Evolutionary conservation across 2,329 filamentous ascomycete species (phyloP), one percentile per base, ranked within the genome.

Genomic region (Cyphellophora attinorum): DNA sequence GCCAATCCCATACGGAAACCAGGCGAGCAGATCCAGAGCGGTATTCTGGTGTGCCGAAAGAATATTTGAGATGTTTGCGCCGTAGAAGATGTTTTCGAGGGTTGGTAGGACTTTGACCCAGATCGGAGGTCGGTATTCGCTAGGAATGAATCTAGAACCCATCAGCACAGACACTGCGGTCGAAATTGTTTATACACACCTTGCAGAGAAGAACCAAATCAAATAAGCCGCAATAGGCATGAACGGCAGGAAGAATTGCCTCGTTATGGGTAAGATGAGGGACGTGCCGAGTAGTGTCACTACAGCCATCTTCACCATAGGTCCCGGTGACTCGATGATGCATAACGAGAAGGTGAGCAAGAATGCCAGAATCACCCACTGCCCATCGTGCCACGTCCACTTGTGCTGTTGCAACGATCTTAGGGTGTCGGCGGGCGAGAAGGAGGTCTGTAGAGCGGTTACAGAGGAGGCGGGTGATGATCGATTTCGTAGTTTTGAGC

Each of bases 21-120:
- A 95, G 11, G 89, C 89, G 36, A 95, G 65, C 36, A 96, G 68
- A 54, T 95, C 88, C 37, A 95, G 75, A 31, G 85, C 68, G 5
- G 81, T 74, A 59, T 83, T 79, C 51, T 89, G 84, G 63, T 94
- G 85, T 29, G 85, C 85, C 11, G 88, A 93, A 35, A 96, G 74
- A 52, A 95, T 93, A 59, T 94, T 95, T 64, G 85, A 93, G 38
- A 95, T 71, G 61, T 95, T 95, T 44, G 88, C 86, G 49, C 89
- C 89, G 56, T 95, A 96, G 19, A 96, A 72, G 43, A 96, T 91
- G 59, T 96, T 95, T 63, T 96, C 89, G 45, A 96, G 74, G 12
- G 89, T 85, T 4, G 89, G 89, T 21, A 96, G 73, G 17, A 96
- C 85, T 52, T 88, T 85, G 47, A 95, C 89, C 84, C 86, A 94